Base-by-base conservation (phyloP, 2,329 filamentous ascomycete species). In the Fusarium sp. region DNA sequence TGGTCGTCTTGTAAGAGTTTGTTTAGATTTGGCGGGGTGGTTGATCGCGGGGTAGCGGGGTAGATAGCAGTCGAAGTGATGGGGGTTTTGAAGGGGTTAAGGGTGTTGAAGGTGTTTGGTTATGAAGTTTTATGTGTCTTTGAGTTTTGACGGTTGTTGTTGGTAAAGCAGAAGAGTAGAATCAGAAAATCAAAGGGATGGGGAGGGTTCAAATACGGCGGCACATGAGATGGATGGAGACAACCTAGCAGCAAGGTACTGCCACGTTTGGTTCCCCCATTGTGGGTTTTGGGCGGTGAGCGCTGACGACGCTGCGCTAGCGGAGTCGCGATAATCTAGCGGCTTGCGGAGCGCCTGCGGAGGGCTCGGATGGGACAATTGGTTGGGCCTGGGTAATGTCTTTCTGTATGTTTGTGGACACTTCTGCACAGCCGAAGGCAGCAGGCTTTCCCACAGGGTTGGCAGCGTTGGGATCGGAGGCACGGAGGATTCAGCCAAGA, bases 1-100 rank as follows among this genome's bases (percentile, higher is more conserved):
- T 88, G 89, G 89, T 89, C 88, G 60, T 70, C 71, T 33, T 69
- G 69, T 67, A 78, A 71, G 75, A 67, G 67, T 24, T 70, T 67
- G 68, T 66, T 77, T 65, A 57, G 35, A 69, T 58, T 73, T 70
- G 68, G 74, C 67, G 75, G 72, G 71, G 61, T 67, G 68, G 66
- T 70, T 64, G 63, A 67, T 70, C 67, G 77, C 66, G 77, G 75
- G 77, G 74, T 77, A 72, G 74, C 66, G 66, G 73, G 74, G 65
- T 56, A 77, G 70, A 64, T 51, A 73, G 57, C 62, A 71, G 38
- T 77, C 64, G 61, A 29, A 7, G 24, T 44, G 70, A 59, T 59
- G 29, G 51, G 38, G 59, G 51, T 72, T 57, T 27, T 33, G 11
- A 51, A 29, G 62, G 66, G 66, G 56, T 42, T 66, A 44, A 35